Base-by-base conservation (phyloP, 768 basidiomycete genomes). In the Serendipita vermifera region DNA sequence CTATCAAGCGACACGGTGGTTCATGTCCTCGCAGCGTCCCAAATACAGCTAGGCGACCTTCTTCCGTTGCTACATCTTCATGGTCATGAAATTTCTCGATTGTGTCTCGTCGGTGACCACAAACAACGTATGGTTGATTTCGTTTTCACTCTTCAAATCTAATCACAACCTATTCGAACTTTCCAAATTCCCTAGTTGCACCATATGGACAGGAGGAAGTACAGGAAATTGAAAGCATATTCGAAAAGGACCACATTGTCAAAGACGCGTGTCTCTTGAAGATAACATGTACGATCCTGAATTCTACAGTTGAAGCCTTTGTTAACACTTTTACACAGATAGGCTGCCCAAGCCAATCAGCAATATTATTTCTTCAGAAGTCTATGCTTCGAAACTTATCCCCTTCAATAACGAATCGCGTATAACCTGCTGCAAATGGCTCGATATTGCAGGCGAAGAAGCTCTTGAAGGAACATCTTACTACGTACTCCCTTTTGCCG, bases 321-420 rank as follows among this genome's bases (percentile, higher is more conserved):
- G n/a, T n/a, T n/a, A n/a, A n/a, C n/a, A n/a, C n/a, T n/a, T n/a
- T n/a, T 53, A 33, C 33, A 22, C 56, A 90, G 88, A 90, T 61
- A 79, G 88, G 1, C 87, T 91, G 85, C 87, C 87, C 54, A 78
- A 81, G 53, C 78, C 85, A 60, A 82, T 88, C 71, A 85, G 87
- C 22, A 62, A 72, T 3, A 79, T 87, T 39, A 83, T 91, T 36
- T 88, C 85, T 17, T 63, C 75, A 55, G 71, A 72, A 56, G 72
- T 90, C 3, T 90, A 91, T 70, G 68, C 81, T 22, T 62, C 69
- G 13, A 63, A 79, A 61, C 79, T 90, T 11, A 67, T 74, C 5
- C 87, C 87, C 0, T 31, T 59, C 3, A 76, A 79, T 1, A 61
- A 67, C 62, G 69, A 51, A 38, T 69, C 0, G 64, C 66, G 6